Evolutionary conservation across 1,284 basidiomycete species (phyloP).

Genomic region (Ganoderma leucocontextum): DNA sequence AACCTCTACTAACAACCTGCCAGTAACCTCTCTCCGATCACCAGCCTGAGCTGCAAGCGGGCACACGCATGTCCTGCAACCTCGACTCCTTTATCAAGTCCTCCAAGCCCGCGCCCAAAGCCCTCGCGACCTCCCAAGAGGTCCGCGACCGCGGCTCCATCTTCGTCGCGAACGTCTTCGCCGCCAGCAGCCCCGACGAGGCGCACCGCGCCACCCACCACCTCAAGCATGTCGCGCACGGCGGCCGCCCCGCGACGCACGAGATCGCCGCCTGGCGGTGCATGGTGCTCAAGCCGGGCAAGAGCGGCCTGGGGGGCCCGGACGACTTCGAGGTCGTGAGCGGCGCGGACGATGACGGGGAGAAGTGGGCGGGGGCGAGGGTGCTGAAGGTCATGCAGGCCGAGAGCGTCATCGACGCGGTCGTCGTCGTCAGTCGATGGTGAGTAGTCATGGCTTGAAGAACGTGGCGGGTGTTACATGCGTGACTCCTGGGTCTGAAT

Average conservation of each 20-base stretch:
- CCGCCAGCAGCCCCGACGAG: conserved; percentile 55
- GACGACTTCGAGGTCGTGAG: conserved; percentile 75
- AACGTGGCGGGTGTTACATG: background rate
- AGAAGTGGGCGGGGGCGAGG: conserved; percentile 70
- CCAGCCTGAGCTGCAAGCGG: background rate
- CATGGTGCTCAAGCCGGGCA: conserved; percentile 73
- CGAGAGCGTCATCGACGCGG: conserved; percentile 66
- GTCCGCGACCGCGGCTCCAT: conserved; percentile 75
- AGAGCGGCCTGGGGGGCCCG: conserved; percentile 71
- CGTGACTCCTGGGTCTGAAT: background rate
- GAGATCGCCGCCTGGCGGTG: conserved; percentile 80
- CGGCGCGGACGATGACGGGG: conserved; percentile 75
- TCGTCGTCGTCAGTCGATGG: conserved; percentile 81
- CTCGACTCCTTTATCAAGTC: conserved; percentile 64
- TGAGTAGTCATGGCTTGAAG: conserved; percentile 43
- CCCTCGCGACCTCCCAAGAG: conserved; percentile 72
- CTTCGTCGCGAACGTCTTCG: conserved; percentile 70
- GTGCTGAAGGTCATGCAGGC: conserved; percentile 76
- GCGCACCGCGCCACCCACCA: conserved; percentile 57
- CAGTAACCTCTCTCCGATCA: too few relatives aligned
- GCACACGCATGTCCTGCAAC: conserved; percentile 29
- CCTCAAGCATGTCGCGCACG: conserved; percentile 61
- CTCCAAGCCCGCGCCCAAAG: conserved; percentile 53
- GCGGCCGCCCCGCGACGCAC: conserved; percentile 65
- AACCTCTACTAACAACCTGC: too few relatives aligned